Evolutionary conservation across 1,284 basidiomycete genomes (phyloP), one percentile per base, ranked within the genome.

Genomic region (Papiliotrema fonsecae): DNA sequence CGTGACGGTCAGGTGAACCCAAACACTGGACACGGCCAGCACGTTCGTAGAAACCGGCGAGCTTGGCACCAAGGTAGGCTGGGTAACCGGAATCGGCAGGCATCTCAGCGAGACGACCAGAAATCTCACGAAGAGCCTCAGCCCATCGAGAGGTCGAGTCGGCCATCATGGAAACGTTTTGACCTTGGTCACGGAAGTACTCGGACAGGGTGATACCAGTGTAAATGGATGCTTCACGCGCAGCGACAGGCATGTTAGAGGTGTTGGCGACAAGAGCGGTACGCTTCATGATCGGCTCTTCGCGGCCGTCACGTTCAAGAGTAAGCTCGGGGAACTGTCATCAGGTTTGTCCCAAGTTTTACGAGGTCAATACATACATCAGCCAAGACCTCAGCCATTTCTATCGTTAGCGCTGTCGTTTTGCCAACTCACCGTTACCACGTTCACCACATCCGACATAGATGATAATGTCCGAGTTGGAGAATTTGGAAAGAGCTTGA

Each of bases 211-310:
- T 99, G 77, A 99, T 98, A 67, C 96, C 96, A 36, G 96, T 99
- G 77, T 99, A 99, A 73, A 99, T 98, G 38, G 94, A 97, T 5
- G 96, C 96, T 77, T 99, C 96, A 68, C 96, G 90, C 32, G 96
- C 96, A 31, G 96, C 96, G 65, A 99, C 96, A 62, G 96, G 96
- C 96, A 99, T 99, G 78, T 99, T 98, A 51, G 94, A 97, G 2
- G 96, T 99, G 75, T 99, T 99, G 62, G 96, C 96, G 53, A 99
- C 94, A 30, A 99, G 83, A 3, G 94, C 93, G 1, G 96, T 98
- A 56, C 96, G 93, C 77, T 98, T 98, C 96, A 99, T 99, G 79
- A 99, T 98, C 34, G 96, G 96, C 74, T 97, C 94, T 81, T 97
- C 86, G 51, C 91, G 88, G 51, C 80, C 80, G 62, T 90, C 85